A percentile compares a stretch with the other conserved stretches of the same genome.
phyloP scores from a whole-genome alignment of 2,329 filamentous ascomycete genomes.

The Didymella lethalis region DNA sequence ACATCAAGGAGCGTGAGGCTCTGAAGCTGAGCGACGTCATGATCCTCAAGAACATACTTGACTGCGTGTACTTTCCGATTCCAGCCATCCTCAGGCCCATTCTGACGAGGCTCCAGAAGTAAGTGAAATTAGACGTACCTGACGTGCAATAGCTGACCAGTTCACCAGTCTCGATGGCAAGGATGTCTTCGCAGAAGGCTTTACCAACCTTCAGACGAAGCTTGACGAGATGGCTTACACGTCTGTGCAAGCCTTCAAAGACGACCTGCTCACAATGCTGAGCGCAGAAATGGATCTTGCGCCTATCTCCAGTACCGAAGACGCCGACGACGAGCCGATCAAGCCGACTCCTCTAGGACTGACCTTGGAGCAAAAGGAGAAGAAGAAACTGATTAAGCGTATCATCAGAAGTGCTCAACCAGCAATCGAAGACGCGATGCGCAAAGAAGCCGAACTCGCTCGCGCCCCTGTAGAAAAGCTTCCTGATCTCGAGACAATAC shows the following conservation, averaged over 20 bases:
- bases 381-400: constrained; percentile 84
- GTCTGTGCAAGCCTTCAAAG: constrained; percentile 67
- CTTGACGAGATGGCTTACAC: constrained; percentile 66
- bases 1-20: constrained; percentile 77
- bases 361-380: constrained; percentile 75
- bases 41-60: constrained; percentile 79
- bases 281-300: constrained; percentile 62
- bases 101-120: constrained; percentile 81
- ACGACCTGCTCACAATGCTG: constrained; percentile 65
- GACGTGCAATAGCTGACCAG: constrained; percentile 12
- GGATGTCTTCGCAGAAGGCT: constrained; percentile 62
- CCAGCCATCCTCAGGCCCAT: constrained; percentile 78
- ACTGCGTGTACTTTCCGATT: constrained; percentile 91
- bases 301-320: constrained; percentile 50
- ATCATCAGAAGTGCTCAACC: constrained; percentile 86
- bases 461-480: constrained; percentile 75
- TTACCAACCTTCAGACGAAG: constrained; percentile 62
- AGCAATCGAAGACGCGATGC: constrained; percentile 75
- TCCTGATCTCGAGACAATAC: constrained; percentile 75
- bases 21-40: constrained; percentile 79
- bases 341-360: constrained; percentile 53
- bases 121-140: constrained; percentile 59
- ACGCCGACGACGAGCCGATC: constrained; percentile 54
- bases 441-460: constrained; percentile 82
- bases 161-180: constrained; percentile 55